Percentiles rank a stretch among this genome's conserved stretches.
phyloP scores from a whole-genome alignment of 2,329 filamentous ascomycete genomes.

The Phaeomoniella chlamydospora region DNA sequence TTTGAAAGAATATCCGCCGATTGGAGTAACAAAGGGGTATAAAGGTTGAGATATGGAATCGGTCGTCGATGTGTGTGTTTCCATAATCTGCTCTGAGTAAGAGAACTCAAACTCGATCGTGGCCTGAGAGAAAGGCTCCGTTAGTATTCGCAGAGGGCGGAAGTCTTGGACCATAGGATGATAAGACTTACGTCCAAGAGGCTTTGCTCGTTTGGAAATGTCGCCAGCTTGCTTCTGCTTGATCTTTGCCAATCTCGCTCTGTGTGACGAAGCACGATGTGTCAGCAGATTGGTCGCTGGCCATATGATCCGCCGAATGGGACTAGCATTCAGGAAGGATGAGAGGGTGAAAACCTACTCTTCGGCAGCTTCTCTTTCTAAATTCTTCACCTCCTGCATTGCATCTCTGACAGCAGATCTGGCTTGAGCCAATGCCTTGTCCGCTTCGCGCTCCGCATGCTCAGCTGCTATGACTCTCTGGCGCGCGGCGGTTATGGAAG shows the following conservation, averaged over 20 bases:
- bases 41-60: no score
- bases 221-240: slow-evolving; percentile 52
- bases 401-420: slow-evolving; percentile 47
- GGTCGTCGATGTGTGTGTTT: no score
- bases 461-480: slow-evolving; percentile 50
- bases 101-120: no score
- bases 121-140: no score
- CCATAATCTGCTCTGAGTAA: no score
- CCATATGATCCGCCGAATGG: background rate
- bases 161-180: no score
- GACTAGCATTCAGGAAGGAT: slow-evolving; percentile 9
- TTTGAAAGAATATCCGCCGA: no score
- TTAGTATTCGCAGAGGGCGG: no score
- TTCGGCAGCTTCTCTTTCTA: slow-evolving; percentile 53
- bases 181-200: slow-evolving; percentile 47
- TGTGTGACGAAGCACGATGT: no score
- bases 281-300: slow-evolving; percentile 2
- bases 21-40: no score
- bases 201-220: slow-evolving; percentile 53
- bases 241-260: slow-evolving; percentile 48
- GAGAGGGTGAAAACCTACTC: no score
- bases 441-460: slow-evolving; percentile 48
- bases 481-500: slow-evolving; percentile 45
- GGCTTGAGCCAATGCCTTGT: slow-evolving; percentile 46
- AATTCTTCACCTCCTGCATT: slow-evolving; percentile 44